Evolutionary conservation across 805 yeast species (phyloP), one percentile per base, ranked within the genome.

Genomic region (Candida qinlingensis): DNA sequence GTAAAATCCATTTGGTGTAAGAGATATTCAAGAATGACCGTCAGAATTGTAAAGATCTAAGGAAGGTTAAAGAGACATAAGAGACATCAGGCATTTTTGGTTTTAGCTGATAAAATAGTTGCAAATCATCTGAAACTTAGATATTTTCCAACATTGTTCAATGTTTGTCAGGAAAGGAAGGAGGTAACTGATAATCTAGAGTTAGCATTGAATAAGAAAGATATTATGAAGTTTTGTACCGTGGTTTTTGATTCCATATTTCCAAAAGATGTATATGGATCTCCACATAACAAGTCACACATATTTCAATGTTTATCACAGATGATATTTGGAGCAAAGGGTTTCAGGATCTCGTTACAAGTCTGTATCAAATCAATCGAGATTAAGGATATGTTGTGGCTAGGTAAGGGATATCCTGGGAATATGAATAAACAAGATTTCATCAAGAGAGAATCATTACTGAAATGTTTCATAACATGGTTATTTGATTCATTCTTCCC

Each of bases 391-490:
- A 71, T 87, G 3, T 33, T 47, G 0, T 87, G 95, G 95, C 55
- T 84, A 1, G 75, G 77, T 0, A 67, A 67, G 26, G 33, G 41
- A 0, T 44, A 40, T 25, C 12, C 49, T 2, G 49, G 57, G 29
- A 28, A 60, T 10, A 55, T 65, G 9, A 74, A 73, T n/a, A 66
- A 64, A 27, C 73, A 71, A 11, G 85, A 80, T 44, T 67, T 64
- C 31, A 44, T 53, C 1, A 63, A 66, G 49, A 69, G 82, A 4
- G 62, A 58, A 42, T 13, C 47, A 0, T 54, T 76, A 13, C 60
- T 81, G 10, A 47, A 55, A 3, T 53, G 58, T 3, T 79, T 87
- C 43, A 29, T 85, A 1, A 42, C 45, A 1, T 91, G 96, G 96
- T 43, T 85, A 2, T 76, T 85, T 38, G 52, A 64, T 0, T 37